Percentiles rank a stretch among this genome's conserved stretches.
Evolutionary conservation across 2,329 filamentous ascomycete species (phyloP).

Genomic region (Mollisiaceae sp.): DNA sequence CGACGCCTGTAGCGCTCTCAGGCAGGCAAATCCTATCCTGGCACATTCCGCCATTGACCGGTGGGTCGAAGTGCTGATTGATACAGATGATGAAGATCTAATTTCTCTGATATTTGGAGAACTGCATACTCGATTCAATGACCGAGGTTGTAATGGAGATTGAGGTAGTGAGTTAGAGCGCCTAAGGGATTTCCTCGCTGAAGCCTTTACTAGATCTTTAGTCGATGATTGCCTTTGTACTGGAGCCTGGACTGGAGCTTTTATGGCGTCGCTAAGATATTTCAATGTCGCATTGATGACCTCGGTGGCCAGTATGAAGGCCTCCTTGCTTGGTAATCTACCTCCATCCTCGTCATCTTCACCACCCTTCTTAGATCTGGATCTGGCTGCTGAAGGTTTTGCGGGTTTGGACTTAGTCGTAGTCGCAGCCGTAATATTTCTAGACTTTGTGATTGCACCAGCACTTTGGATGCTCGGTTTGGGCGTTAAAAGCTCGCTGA

Average conservation of each 20-base stretch:
- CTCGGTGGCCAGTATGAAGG: slow-evolving; percentile 71
- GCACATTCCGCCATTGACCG: slow-evolving; percentile 63
- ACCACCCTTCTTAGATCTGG: slow-evolving; percentile 37
- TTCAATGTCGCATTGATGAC: slow-evolving; percentile 75
- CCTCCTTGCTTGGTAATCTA: slow-evolving; percentile 61
- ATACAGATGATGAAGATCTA: slow-evolving; percentile 47
- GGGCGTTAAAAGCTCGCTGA: slow-evolving; percentile 53
- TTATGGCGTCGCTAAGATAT: slow-evolving; percentile 69
- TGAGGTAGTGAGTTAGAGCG: slow-evolving; percentile 63
- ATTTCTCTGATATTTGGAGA: slow-evolving; percentile 56
- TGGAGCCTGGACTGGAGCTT: slow-evolving; percentile 43
- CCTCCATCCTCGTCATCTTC: slow-evolving; percentile 43
- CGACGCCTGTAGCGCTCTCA: slow-evolving; percentile 60
- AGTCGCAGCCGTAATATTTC: slow-evolving; percentile 15
- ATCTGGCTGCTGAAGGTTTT: slow-evolving; percentile 33
- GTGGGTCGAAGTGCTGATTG: slow-evolving; percentile 39
- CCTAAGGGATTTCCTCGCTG: slow-evolving; percentile 50
- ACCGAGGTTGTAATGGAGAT: slow-evolving; percentile 65
- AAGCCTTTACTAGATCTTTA: slow-evolving; percentile 47
- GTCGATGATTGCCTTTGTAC: slow-evolving; percentile 34
- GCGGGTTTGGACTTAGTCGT: slow-evolving; percentile 31
- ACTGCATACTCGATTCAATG: slow-evolving; percentile 64
- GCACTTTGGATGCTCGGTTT: slow-evolving; percentile 34
- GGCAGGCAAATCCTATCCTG: slow-evolving; percentile 67
- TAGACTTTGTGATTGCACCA: slow-evolving; percentile 12